These are phyloP conservation scores for Cystobasidium pallidum DNA, from an alignment of 1,284 basidiomycete species.

Conservation along the genomic window DNA sequence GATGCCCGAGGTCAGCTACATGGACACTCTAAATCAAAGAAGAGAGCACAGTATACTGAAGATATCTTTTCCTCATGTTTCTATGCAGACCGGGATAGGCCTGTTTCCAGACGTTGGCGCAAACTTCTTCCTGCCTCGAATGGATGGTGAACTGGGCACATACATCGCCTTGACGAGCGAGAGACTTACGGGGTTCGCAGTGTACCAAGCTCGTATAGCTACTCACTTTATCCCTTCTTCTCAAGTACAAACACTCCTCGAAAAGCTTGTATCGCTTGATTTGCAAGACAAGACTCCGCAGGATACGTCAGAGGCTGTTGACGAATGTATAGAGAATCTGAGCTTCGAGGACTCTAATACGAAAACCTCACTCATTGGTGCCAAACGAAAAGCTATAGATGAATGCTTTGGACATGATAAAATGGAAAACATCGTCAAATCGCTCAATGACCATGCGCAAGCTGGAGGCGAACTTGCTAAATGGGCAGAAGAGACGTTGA, in stretches of 20 bases:
- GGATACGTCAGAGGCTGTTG: slow-evolving; percentile 53
- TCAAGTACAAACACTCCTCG: slow-evolving; percentile 67
- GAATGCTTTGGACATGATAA: slow-evolving; percentile 70
- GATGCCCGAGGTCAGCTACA: slow-evolving; percentile 87
- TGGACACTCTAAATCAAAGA: background rate
- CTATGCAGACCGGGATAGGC: slow-evolving; percentile 51
- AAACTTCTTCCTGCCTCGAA: slow-evolving; percentile 80
- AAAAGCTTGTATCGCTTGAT: slow-evolving; percentile 56
- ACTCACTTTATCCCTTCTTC: slow-evolving; percentile 77
- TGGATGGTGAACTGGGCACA: slow-evolving; percentile 90
- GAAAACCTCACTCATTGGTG: slow-evolving; percentile 62
- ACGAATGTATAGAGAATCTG: slow-evolving; percentile 66
- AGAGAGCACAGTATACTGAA: too few species aligned
- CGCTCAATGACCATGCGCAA: slow-evolving; percentile 58
- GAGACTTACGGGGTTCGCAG: slow-evolving; percentile 19
- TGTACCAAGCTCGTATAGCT: slow-evolving; percentile 61
- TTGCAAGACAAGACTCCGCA: slow-evolving; percentile 52
- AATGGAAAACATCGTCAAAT: slow-evolving; percentile 69
- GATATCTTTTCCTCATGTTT: too few species aligned
- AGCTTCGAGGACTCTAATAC: slow-evolving; percentile 59
- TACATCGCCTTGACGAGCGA: slow-evolving; percentile 85
- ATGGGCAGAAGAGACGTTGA: slow-evolving; percentile 78
- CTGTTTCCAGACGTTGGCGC: slow-evolving; percentile 88
- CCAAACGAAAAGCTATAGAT: slow-evolving; percentile 75
- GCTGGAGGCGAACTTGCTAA: slow-evolving; percentile 57